Evolutionary conservation across 805 yeast species (phyloP).

Genomic region (Barnettozyma wickerhamii): DNA sequence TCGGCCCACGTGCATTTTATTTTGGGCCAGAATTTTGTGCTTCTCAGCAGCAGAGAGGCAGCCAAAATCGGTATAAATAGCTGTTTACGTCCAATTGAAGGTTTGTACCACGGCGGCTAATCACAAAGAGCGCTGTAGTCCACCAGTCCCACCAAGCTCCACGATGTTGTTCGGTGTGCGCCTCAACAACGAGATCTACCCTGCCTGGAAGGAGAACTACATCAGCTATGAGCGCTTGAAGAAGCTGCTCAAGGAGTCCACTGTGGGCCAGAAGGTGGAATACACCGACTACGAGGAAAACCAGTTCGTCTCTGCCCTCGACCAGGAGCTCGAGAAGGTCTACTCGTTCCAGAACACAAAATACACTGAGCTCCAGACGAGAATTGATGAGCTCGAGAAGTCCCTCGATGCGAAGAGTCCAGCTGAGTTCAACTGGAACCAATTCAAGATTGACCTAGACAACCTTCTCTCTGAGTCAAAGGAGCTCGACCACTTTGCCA

Average conservation of each 20-base stretch:
- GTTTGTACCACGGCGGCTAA: too few relatives aligned
- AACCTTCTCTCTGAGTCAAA: conserved; percentile 69
- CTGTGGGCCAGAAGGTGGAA: conserved; percentile 32
- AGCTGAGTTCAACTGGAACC: conserved; percentile 46
- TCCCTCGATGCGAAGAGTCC: conserved; percentile 42
- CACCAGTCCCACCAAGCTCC: neutral
- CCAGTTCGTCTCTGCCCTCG: conserved; percentile 60
- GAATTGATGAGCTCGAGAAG: conserved; percentile 60
- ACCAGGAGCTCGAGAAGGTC: conserved; percentile 70
- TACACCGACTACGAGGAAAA: conserved; percentile 76
- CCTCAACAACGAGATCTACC: conserved; percentile 73
- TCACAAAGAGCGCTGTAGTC: neutral
- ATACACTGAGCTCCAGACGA: conserved; percentile 63
- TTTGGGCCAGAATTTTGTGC: too few relatives aligned
- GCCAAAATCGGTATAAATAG: neutral
- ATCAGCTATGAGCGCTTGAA: conserved; percentile 63
- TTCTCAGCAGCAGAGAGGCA: neutral
- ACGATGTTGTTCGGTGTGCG: conserved; percentile 83
- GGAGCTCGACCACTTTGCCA: conserved; percentile 83
- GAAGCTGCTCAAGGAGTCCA: conserved; percentile 64
- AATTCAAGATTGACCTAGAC: conserved; percentile 69
- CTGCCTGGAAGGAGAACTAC: conserved; percentile 82
- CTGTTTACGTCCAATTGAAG: too few relatives aligned
- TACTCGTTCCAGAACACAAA: conserved; percentile 65
- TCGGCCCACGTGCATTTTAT: conserved; percentile 1